Evolutionary conservation across 1,139 yeast genomes (phyloP).

Genomic region (Geotrichum siamense): DNA sequence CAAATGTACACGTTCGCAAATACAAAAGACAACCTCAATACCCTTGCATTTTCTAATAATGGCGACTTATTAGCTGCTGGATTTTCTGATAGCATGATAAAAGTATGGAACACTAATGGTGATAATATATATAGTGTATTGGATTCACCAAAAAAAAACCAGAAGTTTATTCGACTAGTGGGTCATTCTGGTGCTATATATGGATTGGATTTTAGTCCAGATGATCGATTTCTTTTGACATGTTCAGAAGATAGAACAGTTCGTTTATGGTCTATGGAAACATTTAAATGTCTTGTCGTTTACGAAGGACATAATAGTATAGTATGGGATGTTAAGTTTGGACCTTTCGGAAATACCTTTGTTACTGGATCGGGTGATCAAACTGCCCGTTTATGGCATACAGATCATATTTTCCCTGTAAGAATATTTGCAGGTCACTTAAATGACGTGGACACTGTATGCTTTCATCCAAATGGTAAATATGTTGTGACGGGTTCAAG

Average conservation of each 20-base stretch:
- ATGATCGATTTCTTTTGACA: slow-evolving; percentile 7
- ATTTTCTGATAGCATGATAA: slow-evolving; percentile 83
- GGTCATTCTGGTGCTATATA: slow-evolving; percentile 96
- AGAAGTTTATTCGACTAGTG: slow-evolving; percentile 44
- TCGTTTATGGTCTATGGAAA: slow-evolving; percentile 89
- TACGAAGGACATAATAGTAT: slow-evolving; percentile 96
- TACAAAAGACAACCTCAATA: slow-evolving; percentile 78
- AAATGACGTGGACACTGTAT: slow-evolving; percentile 91
- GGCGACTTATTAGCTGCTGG: slow-evolving; percentile 88
- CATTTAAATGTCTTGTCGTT: slow-evolving; percentile 78
- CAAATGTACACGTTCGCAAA: slow-evolving; percentile 98
- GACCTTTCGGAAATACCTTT: slow-evolving; percentile 94
- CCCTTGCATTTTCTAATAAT: slow-evolving; percentile 79
- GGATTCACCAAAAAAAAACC: slow-evolving; percentile 35
- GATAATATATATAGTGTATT: slow-evolving; percentile 12
- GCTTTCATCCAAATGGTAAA: slow-evolving; percentile 93
- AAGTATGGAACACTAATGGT: slow-evolving; percentile 90
- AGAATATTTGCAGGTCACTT: slow-evolving; percentile 96
- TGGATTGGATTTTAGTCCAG: slow-evolving; percentile 72
- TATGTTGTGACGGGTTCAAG: slow-evolving; percentile 92
- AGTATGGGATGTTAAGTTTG: slow-evolving; percentile 92
- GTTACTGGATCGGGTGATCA: slow-evolving; percentile 97
- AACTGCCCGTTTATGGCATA: slow-evolving; percentile 96
- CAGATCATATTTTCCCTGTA: slow-evolving; percentile 93
- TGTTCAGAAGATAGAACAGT: slow-evolving; percentile 66